phyloP scores from a whole-genome alignment of 805 yeast genomes.

The Wickerhamiella kurtzmanii region DNA sequence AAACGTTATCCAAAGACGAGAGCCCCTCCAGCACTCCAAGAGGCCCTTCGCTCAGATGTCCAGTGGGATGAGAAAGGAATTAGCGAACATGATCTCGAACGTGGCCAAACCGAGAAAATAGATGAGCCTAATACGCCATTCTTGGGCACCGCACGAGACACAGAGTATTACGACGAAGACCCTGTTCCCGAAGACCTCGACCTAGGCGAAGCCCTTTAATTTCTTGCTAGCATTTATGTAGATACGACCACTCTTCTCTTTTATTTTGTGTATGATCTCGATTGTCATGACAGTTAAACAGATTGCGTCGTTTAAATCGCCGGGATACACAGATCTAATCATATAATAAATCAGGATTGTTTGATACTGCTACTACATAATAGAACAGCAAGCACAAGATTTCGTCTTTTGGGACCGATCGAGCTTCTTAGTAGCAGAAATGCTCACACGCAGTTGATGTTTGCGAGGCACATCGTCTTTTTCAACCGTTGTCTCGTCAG shows the following conservation, averaged over 20 bases:
- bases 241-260: neutral
- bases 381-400: no score
- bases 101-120: conserved; percentile 20
- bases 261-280: no score
- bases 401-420: no score
- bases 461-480: no score
- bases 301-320: no score
- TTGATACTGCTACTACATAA: no score
- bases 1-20: conserved; percentile 19
- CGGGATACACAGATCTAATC: no score
- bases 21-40: conserved; percentile 17
- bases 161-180: conserved; percentile 22
- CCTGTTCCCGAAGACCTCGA: conserved; percentile 18
- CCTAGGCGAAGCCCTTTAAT: conserved; percentile 10
- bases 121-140: conserved; percentile 22
- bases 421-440: no score
- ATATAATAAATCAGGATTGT: no score
- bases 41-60: conserved; percentile 9
- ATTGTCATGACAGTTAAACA: no score
- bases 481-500: no score
- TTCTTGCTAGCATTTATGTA: neutral
- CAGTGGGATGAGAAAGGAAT: conserved; percentile 18
- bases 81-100: conserved; percentile 15
- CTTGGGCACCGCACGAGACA: conserved; percentile 20
- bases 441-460: no score